Base-by-base conservation (phyloP, 2,329 filamentous ascomycete species). In the Fusarium brachygibbosum region DNA sequence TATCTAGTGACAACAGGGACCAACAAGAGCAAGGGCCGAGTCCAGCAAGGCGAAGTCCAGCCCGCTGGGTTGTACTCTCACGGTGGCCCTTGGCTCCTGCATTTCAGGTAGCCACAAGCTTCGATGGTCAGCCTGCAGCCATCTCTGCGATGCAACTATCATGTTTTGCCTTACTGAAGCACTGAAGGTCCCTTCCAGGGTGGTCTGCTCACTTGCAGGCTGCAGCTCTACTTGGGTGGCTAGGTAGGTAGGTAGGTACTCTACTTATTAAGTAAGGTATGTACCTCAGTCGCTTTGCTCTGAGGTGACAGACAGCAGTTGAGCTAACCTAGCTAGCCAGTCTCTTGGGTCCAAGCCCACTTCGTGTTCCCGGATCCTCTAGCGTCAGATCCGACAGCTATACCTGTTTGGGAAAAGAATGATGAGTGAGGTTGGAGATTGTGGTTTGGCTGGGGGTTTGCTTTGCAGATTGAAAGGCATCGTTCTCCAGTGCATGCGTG, bases 41-140 rank as follows among this genome's bases (percentile, higher is more conserved):
- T 45, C 25, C 31, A 34, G 17, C n/a, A 37, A 32, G 10, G 25
- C 17, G 42, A 35, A 17, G 32, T 8, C 52, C 17, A 44, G 35
- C 25, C 46, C 38, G 29, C 21, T 42, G 4, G 25, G 28, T 46
- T 42, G 28, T 16, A 53, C 42, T 21, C 29, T 34, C 11, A n/a
- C 42, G 31, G 52, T 50, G 35, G 53, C 38, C 53, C 52, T 55
- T 42, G 41, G 51, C 46, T 55, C 62, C 41, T 48, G 37, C 57
- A 67, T 63, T 48, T 70, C 68, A 69, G 63, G 53, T 70, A 55
- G 59, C 68, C 67, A 68, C 63, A 54, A 54, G 37, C 35, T 41
- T 28, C 23, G 19, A 31, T 46, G 29, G 34, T 53, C 46, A 68
- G 48, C 58, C 57, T 62, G 61, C 64, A 45, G 35, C 63, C 51